Percentiles rank a stretch among this genome's conserved stretches.
These are phyloP conservation scores for Cryptosporidium meleagridis DNA, from an alignment of 169 alveolate genomes.

Conservation along the genomic window DNA sequence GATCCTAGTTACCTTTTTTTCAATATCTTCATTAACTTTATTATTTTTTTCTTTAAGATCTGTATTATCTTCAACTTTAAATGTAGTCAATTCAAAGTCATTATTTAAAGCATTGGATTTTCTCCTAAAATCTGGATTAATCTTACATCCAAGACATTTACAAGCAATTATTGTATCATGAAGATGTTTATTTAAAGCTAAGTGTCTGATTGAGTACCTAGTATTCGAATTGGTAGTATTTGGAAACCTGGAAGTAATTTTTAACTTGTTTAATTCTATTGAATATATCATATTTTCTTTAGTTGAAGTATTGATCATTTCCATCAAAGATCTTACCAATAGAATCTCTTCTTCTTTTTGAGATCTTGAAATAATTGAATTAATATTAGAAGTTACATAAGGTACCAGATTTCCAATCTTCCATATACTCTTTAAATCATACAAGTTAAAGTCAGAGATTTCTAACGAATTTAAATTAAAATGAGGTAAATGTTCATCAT, in stretches of 20 bases:
- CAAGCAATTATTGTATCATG: not conserved
- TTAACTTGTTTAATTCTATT: not conserved
- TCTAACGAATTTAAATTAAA: slow-evolving; percentile 6
- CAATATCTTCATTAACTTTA: not conserved
- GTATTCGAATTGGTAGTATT: not conserved
- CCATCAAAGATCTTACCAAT: slow-evolving; percentile 3
- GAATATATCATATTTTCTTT: slow-evolving; percentile 8
- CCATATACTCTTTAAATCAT: slow-evolving; percentile 31
- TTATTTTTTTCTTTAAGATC: not conserved
- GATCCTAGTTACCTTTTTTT: slow-evolving; percentile 21
- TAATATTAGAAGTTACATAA: slow-evolving; percentile 28
- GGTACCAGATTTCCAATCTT: slow-evolving; percentile 32
- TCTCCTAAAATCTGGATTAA: not conserved
- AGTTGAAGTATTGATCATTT: slow-evolving; percentile 26
- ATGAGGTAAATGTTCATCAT: slow-evolving; percentile 9
- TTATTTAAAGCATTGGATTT: not conserved
- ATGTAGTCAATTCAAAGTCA: not conserved
- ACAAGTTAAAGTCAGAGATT: slow-evolving; percentile 11
- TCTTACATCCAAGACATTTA: not conserved
- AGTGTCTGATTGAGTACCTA: not conserved
- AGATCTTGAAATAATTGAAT: slow-evolving; percentile 27
- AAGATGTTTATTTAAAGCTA: slow-evolving; percentile 2
- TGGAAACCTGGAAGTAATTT: slow-evolving; percentile 21
- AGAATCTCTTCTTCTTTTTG: slow-evolving; percentile 4
- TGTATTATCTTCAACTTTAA: not conserved